phyloP scores from a whole-genome alignment of 768 basidiomycete species.

The Leccinum arenicola region DNA sequence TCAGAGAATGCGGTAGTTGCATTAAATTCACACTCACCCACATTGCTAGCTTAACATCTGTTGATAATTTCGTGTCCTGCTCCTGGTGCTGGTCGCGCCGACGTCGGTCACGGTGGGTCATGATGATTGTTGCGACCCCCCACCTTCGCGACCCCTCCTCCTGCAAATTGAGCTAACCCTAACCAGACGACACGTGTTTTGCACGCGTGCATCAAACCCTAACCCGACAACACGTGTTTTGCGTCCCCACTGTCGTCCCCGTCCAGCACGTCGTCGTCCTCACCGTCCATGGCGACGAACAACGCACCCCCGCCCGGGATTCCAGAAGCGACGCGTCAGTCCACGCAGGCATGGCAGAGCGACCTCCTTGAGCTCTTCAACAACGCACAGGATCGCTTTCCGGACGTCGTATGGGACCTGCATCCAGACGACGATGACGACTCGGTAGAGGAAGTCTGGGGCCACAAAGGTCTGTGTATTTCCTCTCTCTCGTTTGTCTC shows the following conservation, averaged over 20 bases:
- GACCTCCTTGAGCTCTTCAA: slow-evolving; percentile 77
- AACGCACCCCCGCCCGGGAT: slow-evolving; percentile 29
- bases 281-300: slow-evolving; percentile 27
- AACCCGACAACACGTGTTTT: slow-evolving; percentile 32
- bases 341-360: slow-evolving; percentile 74
- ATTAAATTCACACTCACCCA: slow-evolving; percentile 61
- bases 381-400: slow-evolving; percentile 86
- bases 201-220: slow-evolving; percentile 17
- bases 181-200: background rate
- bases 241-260: slow-evolving; percentile 20
- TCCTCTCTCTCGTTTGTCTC: background rate
- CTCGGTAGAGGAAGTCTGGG: slow-evolving; percentile 67
- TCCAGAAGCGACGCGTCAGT: slow-evolving; percentile 59
- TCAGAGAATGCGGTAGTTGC: background rate
- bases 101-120: background rate
- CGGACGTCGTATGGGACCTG: slow-evolving; percentile 95
- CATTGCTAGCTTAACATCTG: slow-evolving; percentile 65
- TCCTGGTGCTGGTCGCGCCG: background rate
- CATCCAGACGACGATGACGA: slow-evolving; percentile 54
- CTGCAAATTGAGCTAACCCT: background rate
- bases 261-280: slow-evolving; percentile 23
- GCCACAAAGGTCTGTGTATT: slow-evolving; percentile 78
- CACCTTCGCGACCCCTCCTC: slow-evolving; percentile 4
- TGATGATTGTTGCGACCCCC: background rate
- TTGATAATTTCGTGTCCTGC: background rate